Base-by-base conservation (phyloP, 208 protist genomes). In the Leishmania guyanensis region DNA sequence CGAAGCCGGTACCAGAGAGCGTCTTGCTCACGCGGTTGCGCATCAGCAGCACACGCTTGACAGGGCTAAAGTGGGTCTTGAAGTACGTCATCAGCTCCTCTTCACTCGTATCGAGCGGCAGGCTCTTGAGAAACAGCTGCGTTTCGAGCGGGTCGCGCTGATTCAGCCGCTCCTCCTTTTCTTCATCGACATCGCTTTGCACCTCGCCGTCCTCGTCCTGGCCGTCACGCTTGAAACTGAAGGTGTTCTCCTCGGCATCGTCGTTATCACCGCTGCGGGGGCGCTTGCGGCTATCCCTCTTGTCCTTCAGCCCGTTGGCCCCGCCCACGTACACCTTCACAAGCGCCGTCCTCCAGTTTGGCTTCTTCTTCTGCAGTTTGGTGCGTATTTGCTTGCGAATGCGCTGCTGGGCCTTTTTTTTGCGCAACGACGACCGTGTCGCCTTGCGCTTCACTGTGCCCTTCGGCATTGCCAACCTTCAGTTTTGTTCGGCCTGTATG, bases 121-220 rank as follows among this genome's bases (percentile, higher is more conserved):
- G 82, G 60, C 88, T 84, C 85, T 95, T 96, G 9, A 98, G 83
- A 80, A 98, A 98, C 50, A 98, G 89, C 86, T 98, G 95, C 10
- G 95, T 98, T 39, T 94, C 88, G 5, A 98, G 84, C 46, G 95
- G 95, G 79, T 98, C 90, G 36, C 89, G 86, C 84, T 93, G 70
- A 83, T 98, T 98, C 84, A 98, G 73, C 56, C 93, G 93, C 77
- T 95, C 86, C 88, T 96, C 87, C 83, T 94, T 93, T 78, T 96
- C 93, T 86, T 98, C 95, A 72, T 98, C 95, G 39, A 98, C 91
- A 66, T 98, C 95, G 73, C 92, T 96, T 84, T 98, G 93, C 78
- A 98, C 93, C 86, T 98, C 94, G 51, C 68, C 85, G 43, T 88
- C 90, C 17, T 88, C 90, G 60, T 93, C 92, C 74, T 83, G 83